Conservation (phyloP, 352 stramenopile genomes). For the Nothophytophthora sp. region DNA sequence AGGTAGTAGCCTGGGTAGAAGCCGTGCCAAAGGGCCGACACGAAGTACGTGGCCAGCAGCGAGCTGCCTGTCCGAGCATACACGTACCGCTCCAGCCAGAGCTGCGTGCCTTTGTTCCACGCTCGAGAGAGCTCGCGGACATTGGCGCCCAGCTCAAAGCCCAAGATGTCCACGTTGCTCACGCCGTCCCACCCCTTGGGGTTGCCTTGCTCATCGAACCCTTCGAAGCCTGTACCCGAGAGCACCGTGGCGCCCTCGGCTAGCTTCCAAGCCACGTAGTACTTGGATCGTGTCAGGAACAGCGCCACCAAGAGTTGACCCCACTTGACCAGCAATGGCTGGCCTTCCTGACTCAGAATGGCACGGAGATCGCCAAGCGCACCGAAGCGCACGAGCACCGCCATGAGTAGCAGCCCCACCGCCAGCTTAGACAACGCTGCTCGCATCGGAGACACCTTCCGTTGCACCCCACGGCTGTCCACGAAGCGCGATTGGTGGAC, state of each 20-base stretch:
- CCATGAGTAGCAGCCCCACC: conserved; percentile 58
- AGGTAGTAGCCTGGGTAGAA: conserved; percentile 99
- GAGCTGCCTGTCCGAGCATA: conserved; percentile 96
- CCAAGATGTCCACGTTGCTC: conserved; percentile 96
- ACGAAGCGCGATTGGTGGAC: conserved; percentile 56
- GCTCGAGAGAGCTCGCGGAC: conserved; percentile 85
- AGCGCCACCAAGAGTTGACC: conserved; percentile 84
- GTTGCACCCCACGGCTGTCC: conserved; percentile 29
- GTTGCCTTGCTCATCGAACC: conserved; percentile 88
- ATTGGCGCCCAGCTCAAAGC: conserved; percentile 94
- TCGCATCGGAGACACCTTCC: conserved; percentile 27
- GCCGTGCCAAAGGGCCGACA: conserved; percentile 98
- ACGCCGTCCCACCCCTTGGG: conserved; percentile 92
- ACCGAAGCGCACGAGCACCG: conserved; percentile 36
- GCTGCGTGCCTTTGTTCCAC: conserved; percentile 98
- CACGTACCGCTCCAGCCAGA: conserved; percentile 97
- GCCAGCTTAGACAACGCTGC: conserved; percentile 56
- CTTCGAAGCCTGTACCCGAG: conserved; percentile 91
- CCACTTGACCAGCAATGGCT: conserved; percentile 70
- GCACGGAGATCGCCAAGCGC: conserved; percentile 25
- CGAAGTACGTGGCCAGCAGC: conserved; percentile 93
- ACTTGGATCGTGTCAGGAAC: conserved; percentile 92
- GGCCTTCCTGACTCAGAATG: conserved; percentile 26
- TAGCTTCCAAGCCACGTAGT: conserved; percentile 97
- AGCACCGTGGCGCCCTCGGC: conserved; percentile 81